phyloP scores from a whole-genome alignment of 257 asterid genomes.

The Nicotiana attenuata region DNA sequence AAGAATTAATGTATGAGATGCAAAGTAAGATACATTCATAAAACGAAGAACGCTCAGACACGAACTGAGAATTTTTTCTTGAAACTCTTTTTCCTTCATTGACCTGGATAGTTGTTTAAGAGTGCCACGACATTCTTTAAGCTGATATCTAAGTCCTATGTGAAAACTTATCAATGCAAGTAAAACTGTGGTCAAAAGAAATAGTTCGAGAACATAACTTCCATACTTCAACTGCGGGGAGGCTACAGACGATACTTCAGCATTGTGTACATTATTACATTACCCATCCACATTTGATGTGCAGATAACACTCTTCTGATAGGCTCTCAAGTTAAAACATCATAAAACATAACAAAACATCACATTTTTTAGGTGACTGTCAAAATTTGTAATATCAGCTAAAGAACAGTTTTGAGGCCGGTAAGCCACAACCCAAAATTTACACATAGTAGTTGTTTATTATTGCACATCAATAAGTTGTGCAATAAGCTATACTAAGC shows the following conservation, averaged over 20 bases:
- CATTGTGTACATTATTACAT: neutral
- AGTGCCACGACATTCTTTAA: neutral
- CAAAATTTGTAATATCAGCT: constrained; percentile 6
- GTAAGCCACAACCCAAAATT: neutral
- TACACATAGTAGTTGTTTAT: neutral
- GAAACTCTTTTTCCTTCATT: neutral
- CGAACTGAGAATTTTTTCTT: neutral
- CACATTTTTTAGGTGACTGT: constrained; percentile 4
- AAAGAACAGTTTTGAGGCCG: neutral
- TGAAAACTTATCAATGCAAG: neutral
- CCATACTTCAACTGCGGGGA: neutral
- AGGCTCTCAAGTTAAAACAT: neutral
- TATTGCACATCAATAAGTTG: neutral
- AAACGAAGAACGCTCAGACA: neutral
- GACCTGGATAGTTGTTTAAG: neutral
- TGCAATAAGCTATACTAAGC: neutral
- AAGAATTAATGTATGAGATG: neutral
- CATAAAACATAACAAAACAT: neutral
- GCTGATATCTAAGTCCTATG: neutral
- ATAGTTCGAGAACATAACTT: neutral
- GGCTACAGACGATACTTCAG: neutral
- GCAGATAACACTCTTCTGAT: neutral
- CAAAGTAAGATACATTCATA: neutral
- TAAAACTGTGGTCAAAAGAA: neutral
- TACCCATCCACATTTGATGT: neutral